Conservation (phyloP, 2,329 filamentous ascomycete species). For the Sclerotinia sclerotiorum region DNA sequence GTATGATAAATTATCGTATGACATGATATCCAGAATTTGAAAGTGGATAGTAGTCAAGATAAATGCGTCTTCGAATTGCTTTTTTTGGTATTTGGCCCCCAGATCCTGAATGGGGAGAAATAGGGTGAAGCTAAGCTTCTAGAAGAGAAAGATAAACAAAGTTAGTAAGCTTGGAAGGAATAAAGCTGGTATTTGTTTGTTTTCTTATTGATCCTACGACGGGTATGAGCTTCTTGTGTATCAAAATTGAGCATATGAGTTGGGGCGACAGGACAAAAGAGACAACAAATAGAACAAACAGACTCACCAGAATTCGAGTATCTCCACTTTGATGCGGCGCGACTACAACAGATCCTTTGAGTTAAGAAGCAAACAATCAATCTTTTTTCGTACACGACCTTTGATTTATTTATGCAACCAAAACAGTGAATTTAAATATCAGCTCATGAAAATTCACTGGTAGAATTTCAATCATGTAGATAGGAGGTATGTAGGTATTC, state of each 20-base stretch:
- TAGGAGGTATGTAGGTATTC: neutral
- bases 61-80: conserved; percentile 1
- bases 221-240: conserved; percentile 19
- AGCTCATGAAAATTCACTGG: neutral
- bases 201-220: conserved; percentile 19
- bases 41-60: neutral
- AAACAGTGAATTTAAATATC: neutral
- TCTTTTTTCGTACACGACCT: neutral
- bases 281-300: conserved; percentile 20
- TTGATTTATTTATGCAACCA: conserved; percentile 9
- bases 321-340: conserved; percentile 5
- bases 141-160: conserved; percentile 17
- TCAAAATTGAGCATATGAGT: neutral
- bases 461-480: neutral
- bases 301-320: conserved; percentile 16
- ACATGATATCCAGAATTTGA: conserved; percentile 14
- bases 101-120: conserved; percentile 20
- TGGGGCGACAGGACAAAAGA: conserved; percentile 3
- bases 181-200: conserved; percentile 20
- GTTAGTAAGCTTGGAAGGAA: conserved; percentile 5
- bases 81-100: conserved; percentile 10
- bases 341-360: conserved; percentile 16
- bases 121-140: conserved; percentile 29
- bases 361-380: conserved; percentile 2
- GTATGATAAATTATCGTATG: conserved; percentile 25